Conservation (phyloP, 306 rosid genomes). For the Myrica gale region DNA sequence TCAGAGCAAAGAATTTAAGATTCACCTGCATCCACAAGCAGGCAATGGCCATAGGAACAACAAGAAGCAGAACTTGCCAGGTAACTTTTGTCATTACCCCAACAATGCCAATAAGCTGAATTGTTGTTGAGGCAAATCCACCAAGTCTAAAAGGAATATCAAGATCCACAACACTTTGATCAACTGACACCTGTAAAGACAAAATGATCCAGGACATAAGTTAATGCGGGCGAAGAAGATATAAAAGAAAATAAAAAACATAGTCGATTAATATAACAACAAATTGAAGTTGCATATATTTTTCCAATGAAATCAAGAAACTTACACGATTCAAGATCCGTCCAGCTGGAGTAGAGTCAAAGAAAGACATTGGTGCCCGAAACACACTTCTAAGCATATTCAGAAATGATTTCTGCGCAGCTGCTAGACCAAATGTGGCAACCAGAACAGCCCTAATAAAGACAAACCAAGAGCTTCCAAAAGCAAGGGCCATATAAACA, state of each 20-base stretch:
- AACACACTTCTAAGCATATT: constrained; percentile 87
- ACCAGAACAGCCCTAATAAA: constrained; percentile 82
- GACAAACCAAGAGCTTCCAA: constrained; percentile 88
- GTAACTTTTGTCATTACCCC: constrained; percentile 87
- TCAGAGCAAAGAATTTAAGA: constrained; percentile 9
- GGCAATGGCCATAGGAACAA: constrained; percentile 86
- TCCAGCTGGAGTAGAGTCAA: constrained; percentile 94
- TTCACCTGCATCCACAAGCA: constrained; percentile 99
- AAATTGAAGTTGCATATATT: neutral
- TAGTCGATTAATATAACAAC: neutral
- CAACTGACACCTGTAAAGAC: constrained; percentile 70
- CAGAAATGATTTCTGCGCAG: constrained; percentile 78
- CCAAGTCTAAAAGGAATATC: constrained; percentile 98
- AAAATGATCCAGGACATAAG: constrained; percentile 27
- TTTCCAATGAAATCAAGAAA: constrained; percentile 24
- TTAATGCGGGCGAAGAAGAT: constrained; percentile 25
- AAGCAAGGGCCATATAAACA: constrained; percentile 95
- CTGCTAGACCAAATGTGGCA: constrained; percentile 91
- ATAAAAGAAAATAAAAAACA: neutral
- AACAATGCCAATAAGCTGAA: constrained; percentile 89
- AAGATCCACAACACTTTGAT: constrained; percentile 98
- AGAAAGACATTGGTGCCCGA: constrained; percentile 91
- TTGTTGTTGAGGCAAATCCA: constrained; percentile 91
- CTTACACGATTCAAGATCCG: constrained; percentile 92
- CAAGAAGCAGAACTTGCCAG: constrained; percentile 91